Base-by-base conservation (phyloP, 768 basidiomycete species). In the Cytidiella melzeri region DNA sequence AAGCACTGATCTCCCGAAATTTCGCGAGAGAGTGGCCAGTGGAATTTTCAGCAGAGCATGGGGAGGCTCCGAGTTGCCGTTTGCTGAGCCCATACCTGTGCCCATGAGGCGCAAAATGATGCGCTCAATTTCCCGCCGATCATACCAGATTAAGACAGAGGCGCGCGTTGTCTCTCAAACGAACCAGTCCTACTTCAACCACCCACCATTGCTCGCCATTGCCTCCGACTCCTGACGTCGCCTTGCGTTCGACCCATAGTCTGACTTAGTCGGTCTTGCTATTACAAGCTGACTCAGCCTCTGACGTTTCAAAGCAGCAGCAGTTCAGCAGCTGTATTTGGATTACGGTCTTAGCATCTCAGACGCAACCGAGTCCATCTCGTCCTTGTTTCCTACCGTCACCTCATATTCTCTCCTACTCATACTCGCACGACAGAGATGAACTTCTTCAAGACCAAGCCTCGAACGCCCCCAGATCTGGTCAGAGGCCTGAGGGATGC, bases 391-490 rank as follows among this genome's bases (percentile, higher is more conserved):
- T 38, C 47, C 19, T 15, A 7, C 2, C 20, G 13, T 24, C 7
- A 42, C 18, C 40, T 15, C 39, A 11, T 41, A 15, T n/a, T 26
- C 25, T 26, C 21, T 9, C 40, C 40, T 41, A 7, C 25, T 2
- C 25, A 9, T 26, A 10, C 9, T 12, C 23, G 40, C 21, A 27
- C 41, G 23, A 19, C 47, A 7, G 30, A 34, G 30, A 94, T 95
- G 92, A 94, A 94, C 69, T 94, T 95, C 74, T 95, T 95, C 83
- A 92, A 91, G 73, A 83, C 88, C 19, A 94, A 91, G 65, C 83
- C 80, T 39, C 76, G 89, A 62, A 87, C 87, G 27, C 93, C 93
- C 6, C 81, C 89, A 41, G 92, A 96, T 62, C 78, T 94, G 55
- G 87, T 95, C 26, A 79, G 85, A 40, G 79, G 84, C 43, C 73